Percentiles rank a stretch among this genome's conserved stretches.
These are phyloP conservation scores for Colletotrichum orchidophilum DNA, from an alignment of 2,329 filamentous ascomycete genomes.

Conservation along the genomic window DNA sequence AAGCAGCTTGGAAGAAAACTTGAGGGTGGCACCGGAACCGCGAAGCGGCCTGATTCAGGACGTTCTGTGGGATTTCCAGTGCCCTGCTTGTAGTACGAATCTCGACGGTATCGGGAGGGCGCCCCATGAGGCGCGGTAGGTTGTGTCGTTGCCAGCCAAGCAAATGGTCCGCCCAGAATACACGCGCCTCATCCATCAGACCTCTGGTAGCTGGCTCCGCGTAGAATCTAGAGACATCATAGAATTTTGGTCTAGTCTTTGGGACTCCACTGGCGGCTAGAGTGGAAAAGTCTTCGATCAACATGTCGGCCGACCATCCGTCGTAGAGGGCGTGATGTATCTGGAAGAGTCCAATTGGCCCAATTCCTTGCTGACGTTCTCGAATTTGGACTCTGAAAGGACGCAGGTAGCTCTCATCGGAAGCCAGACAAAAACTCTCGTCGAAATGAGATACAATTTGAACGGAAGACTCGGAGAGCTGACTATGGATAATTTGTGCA, in stretches of 20 bases:
- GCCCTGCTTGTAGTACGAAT: slow-evolving; percentile 40
- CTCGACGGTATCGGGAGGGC: slow-evolving; percentile 38
- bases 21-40: slow-evolving; percentile 67
- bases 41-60: slow-evolving; percentile 48
- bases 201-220: slow-evolving; percentile 37
- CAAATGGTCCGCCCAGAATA: slow-evolving; percentile 78
- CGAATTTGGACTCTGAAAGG: slow-evolving; percentile 72
- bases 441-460: slow-evolving; percentile 46
- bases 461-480: slow-evolving; percentile 55
- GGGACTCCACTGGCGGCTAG: slow-evolving; percentile 50
- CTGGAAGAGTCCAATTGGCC: slow-evolving; percentile 56
- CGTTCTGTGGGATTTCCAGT: slow-evolving; percentile 46
- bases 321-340: slow-evolving; percentile 90
- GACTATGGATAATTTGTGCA: slow-evolving; percentile 71
- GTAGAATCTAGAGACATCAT: slow-evolving; percentile 64
- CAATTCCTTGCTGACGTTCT: slow-evolving; percentile 30
- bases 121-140: slow-evolving; percentile 54
- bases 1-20: slow-evolving; percentile 78
- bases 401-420: slow-evolving; percentile 51
- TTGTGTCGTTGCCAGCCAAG: slow-evolving; percentile 64
- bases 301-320: slow-evolving; percentile 88
- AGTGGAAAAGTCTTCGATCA: slow-evolving; percentile 71
- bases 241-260: slow-evolving; percentile 65
- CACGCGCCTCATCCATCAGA: slow-evolving; percentile 53
- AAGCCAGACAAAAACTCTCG: slow-evolving; percentile 49